Conservation (phyloP, 1,139 yeast genomes). For the Hansenula lynferdii region DNA sequence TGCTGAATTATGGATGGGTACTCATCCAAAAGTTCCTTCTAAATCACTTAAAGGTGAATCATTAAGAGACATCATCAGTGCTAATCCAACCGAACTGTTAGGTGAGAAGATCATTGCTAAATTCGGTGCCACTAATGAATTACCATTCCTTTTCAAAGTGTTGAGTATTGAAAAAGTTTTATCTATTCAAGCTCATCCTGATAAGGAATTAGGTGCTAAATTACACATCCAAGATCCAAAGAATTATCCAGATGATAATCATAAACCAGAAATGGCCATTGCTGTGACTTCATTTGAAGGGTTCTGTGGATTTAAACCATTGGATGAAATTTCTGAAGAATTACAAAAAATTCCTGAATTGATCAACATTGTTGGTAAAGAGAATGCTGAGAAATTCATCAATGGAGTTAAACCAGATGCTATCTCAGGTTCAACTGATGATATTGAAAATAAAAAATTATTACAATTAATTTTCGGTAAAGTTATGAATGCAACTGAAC, state of each 20-base stretch:
- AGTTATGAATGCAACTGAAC: slow-evolving; percentile 75
- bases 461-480: slow-evolving; percentile 72
- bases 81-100: slow-evolving; percentile 55
- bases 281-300: slow-evolving; percentile 96
- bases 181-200: slow-evolving; percentile 98
- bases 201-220: slow-evolving; percentile 72
- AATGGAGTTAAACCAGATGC: slow-evolving; percentile 43
- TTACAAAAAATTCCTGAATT: slow-evolving; percentile 75
- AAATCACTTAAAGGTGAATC: slow-evolving; percentile 47
- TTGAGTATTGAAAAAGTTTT: slow-evolving; percentile 88
- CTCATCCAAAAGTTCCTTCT: slow-evolving; percentile 94
- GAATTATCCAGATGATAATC: slow-evolving; percentile 96
- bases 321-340: slow-evolving; percentile 65
- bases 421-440: slow-evolving; percentile 35
- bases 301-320: slow-evolving; percentile 96
- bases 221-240: slow-evolving; percentile 81
- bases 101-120: slow-evolving; percentile 54
- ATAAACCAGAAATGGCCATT: slow-evolving; percentile 99
- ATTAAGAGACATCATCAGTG: slow-evolving; percentile 60
- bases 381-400: slow-evolving; percentile 47
- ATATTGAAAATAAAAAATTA: slow-evolving; percentile 50
- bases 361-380: slow-evolving; percentile 61
- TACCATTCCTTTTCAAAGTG: slow-evolving; percentile 93
- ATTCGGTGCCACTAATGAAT: slow-evolving; percentile 65
- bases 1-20: slow-evolving; percentile 98